Base-by-base conservation (phyloP, 2,329 filamentous ascomycete genomes). In the Graphilbum ipis-grandicollis region DNA sequence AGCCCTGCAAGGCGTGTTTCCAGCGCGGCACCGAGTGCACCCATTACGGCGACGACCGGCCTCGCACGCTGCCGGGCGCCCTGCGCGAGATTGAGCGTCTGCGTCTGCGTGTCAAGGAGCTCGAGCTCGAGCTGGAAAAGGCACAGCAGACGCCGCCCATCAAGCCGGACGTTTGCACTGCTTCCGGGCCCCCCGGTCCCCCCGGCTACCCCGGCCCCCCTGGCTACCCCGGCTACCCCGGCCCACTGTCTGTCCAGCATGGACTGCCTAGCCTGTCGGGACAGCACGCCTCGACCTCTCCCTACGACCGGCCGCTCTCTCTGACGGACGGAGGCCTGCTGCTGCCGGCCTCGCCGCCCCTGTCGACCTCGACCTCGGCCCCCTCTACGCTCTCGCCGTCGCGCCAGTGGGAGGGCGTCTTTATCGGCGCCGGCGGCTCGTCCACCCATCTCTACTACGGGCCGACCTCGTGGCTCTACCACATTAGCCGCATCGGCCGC, bases 381-480 rank as follows among this genome's bases (percentile, higher is more conserved):
- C 9, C 29, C 3, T 14, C 19, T 21, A 15, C 14, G 21, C 25
- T 7, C 15, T 14, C 10, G 7, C 33, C 32, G 12, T 17, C 42
- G 45, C 31, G 42, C 0, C 47, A 48, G 17, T 52, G 50, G 50
- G 40, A 46, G 26, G 50, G 51, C 23, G 55, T 62, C 31, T 50
- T 56, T 26, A 52, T 55, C 15, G 48, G 51, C 19, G 55, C 53
- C 2, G 50, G 56, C 1, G 48, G 52, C 2, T 53, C 52, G 2
- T 51, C 50, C 19, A 52, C 56, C 36, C 46, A 47, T 14, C 53
- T 56, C n/a, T 63, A 56, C 46, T 64, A 60, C 43, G 62, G 62
- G 2, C 52, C 59, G 1, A 52, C 59, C 2, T 66, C 62, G 6
- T 46, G 53, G 8, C 58, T 57, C 43, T 65, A 59, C 48, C 65